Conservation (phyloP, 306 rosid genomes). For the Begonia fuchsioides region DNA sequence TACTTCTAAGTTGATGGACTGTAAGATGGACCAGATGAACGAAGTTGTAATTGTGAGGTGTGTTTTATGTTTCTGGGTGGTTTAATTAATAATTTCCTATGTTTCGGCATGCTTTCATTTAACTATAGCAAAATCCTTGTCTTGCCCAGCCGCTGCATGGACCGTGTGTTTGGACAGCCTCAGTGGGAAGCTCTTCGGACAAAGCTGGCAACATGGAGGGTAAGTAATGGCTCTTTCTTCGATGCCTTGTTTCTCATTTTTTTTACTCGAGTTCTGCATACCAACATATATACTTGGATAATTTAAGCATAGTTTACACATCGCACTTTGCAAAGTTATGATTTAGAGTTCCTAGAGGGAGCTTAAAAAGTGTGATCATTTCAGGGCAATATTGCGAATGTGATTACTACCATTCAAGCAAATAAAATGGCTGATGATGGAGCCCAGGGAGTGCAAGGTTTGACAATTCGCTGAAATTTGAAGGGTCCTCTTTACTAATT, state of each 20-base stretch:
- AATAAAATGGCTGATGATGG: conserved; percentile 60
- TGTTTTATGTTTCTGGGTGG: no score
- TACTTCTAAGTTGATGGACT: conserved; percentile 65
- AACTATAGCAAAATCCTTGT: conserved; percentile 1
- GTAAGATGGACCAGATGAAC: conserved; percentile 97
- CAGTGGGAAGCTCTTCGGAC: conserved; percentile 73
- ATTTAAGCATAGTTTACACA: no score
- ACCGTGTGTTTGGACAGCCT: conserved; percentile 59
- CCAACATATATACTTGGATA: no score
- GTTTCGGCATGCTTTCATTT: background rate
- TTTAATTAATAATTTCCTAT: no score
- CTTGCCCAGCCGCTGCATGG: conserved; percentile 53
- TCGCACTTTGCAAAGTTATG: no score
- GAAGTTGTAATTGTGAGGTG: conserved; percentile 73
- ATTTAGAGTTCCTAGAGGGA: background rate
- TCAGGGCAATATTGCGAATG: conserved; percentile 64
- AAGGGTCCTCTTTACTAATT: background rate
- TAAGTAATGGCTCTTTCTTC: conserved; percentile 18
- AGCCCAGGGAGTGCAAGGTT: conserved; percentile 53
- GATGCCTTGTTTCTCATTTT: background rate
- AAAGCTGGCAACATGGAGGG: conserved; percentile 77
- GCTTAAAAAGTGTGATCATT: background rate
- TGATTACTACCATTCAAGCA: conserved; percentile 69
- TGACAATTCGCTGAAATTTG: conserved; percentile 42
- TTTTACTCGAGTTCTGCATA: background rate